Base-by-base conservation (phyloP, 345 rosid genomes). In the Bruguiera parviflora region DNA sequence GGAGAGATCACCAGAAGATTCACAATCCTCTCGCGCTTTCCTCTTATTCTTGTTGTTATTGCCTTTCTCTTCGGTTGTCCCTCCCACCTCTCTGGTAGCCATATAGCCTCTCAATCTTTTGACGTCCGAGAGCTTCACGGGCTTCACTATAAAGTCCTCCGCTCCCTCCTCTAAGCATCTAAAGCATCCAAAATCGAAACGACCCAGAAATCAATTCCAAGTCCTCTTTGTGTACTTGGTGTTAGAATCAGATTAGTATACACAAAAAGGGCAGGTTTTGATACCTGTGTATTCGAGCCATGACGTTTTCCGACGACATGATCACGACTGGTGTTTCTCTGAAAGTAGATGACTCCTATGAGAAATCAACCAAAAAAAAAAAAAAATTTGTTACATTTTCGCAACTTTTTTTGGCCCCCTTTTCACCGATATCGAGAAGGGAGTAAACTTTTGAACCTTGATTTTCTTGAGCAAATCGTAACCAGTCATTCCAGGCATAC, bases 401-500 rank as follows among this genome's bases (percentile, higher is more conserved):
- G 1, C 35, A 21, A 11, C 33, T 24, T 16, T 35, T 1, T 18
- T 20, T 2, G 1, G 1, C 19, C 1, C 5, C 6, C 66, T 43
- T 51, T 35, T 16, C 32, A 8, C 1, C 4, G 16, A 53, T 32
- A 22, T 20, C 2, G 22, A 66, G 29, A 37, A 18, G 35, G 6
- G 18, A 20, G 32, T 8, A 11, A 53, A 32, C 1, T 18, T 66
- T 22, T 11, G 18, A n/a, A 90, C 98, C 97, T 95, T 95, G 53
- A 95, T 83, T 72, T 91, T 91, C 84, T 91, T 95, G 60, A 95
- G 93, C 74, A 95, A 81, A 73, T 95, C 99, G 68, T 91, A 95
- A 20, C 99, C 99, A 13, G 96, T 91, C 99, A 95, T 95, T 77
- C 90, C 99, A 25, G 99, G 99, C 99, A 95, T 95, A 37, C 97